Base-by-base conservation (phyloP, 345 rosid genomes). In the Cochlearia excelsa region DNA sequence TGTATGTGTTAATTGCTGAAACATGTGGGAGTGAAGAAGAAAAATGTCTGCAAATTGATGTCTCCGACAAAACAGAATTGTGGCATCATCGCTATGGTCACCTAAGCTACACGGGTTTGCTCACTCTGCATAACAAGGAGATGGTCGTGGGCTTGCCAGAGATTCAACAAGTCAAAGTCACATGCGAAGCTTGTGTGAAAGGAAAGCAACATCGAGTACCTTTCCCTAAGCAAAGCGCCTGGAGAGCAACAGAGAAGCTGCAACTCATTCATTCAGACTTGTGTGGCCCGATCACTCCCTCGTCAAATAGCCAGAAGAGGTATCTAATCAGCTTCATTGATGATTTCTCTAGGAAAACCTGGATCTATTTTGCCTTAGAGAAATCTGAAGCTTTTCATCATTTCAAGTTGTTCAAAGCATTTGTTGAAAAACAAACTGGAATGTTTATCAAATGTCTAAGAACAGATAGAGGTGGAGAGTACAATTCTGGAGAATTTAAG, bases 51-150 rank as follows among this genome's bases (percentile, higher is more conserved):
- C 48, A 45, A 4, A 1, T 45, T 2, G 48, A 45, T 2, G 8
- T 3, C 3, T 2, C 48, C 1, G 1, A 45, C 48, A 45, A 23
- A 2, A 4, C 8, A 23, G 48, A 45, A 1, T 3, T 45, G 3
- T 45, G 47, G 47, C 47, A 45, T 11, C 9, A 45, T 6, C 9
- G 29, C 1, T 45, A 23, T 5, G 48, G 29, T 0, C 48, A 45
- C 1, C 48, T 45, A 0, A 44, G 48, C 8, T 2, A 26, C 4
- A 45, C 5, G 5, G 28, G 43, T 2, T 2, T 53, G 0, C 2
- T 0, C 1, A 26, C 16, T 0, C 1, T 53, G 0, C 6, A 0
- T 0, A 33, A 2, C 0, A 53, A 53, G 6, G 60, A 40, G 0
- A 55, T 55, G 60, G 60, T 55, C 0, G 1, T 1, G 0, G 60